These are phyloP conservation scores for Pistacia atlantica DNA, from an alignment of 345 rosid species.

Conservation along the genomic window DNA sequence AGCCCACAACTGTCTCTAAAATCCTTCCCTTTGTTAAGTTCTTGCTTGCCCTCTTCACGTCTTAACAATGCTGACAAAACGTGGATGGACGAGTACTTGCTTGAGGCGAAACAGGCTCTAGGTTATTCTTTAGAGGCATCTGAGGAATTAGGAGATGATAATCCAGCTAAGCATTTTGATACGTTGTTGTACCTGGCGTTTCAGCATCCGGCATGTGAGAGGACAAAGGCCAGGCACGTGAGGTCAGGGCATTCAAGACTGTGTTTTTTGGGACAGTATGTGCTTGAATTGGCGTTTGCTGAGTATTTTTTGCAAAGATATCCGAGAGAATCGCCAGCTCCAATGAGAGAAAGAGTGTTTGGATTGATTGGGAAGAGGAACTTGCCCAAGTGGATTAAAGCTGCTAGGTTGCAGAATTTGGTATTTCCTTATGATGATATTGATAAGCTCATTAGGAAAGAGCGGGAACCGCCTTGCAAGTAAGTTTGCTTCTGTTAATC, in stretches of 20 bases:
- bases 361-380: slow-evolving; percentile 91
- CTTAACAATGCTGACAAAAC: slow-evolving; percentile 81
- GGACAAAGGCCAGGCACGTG: slow-evolving; percentile 80
- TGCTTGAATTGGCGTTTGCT: slow-evolving; percentile 76
- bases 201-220: slow-evolving; percentile 89
- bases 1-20: slow-evolving; percentile 90
- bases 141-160: slow-evolving; percentile 65
- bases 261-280: slow-evolving; percentile 84
- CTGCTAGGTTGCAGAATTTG: slow-evolving; percentile 85
- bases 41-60: slow-evolving; percentile 83
- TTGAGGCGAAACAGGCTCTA: slow-evolving; percentile 92
- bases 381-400: slow-evolving; percentile 85
- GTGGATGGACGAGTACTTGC: slow-evolving; percentile 91
- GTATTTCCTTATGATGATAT: slow-evolving; percentile 93
- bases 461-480: slow-evolving; percentile 87
- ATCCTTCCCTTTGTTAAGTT: slow-evolving; percentile 79
- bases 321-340: slow-evolving; percentile 88
- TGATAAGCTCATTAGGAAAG: slow-evolving; percentile 69
- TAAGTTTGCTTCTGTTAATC: slow-evolving; percentile 43
- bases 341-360: slow-evolving; percentile 92
- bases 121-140: slow-evolving; percentile 85
- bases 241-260: slow-evolving; percentile 86
- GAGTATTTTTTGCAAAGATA: slow-evolving; percentile 92
- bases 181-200: slow-evolving; percentile 78
- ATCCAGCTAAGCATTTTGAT: slow-evolving; percentile 95